These are phyloP conservation scores for Gossypium schwendimanii DNA, from an alignment of 441 rosid genomes.

Conservation along the genomic window DNA sequence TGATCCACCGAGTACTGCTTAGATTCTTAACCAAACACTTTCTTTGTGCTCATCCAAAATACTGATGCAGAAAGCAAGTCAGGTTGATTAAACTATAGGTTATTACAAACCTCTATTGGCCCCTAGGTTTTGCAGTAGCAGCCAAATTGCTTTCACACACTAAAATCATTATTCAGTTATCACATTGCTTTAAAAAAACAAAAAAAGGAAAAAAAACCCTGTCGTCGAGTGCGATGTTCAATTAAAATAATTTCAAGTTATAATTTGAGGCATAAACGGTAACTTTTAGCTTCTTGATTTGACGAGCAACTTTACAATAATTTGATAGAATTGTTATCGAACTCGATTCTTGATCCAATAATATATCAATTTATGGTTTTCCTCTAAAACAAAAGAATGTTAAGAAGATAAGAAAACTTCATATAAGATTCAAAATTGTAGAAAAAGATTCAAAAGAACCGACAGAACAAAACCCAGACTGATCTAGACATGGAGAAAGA, in stretches of 20 bases:
- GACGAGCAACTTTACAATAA: background rate
- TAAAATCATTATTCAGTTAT: background rate
- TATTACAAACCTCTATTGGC: background rate
- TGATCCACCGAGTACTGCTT: background rate
- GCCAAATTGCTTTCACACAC: slow-evolving; percentile 2
- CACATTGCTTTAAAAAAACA: background rate
- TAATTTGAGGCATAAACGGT: background rate
- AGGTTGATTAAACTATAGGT: background rate
- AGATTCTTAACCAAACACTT: background rate
- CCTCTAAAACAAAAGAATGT: background rate
- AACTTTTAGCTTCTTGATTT: background rate
- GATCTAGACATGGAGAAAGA: background rate
- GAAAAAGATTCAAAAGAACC: background rate
- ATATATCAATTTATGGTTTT: background rate
- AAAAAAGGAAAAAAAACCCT: background rate
- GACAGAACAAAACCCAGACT: background rate
- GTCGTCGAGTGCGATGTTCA: background rate
- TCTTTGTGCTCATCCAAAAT: background rate
- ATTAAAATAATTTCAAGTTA: background rate
- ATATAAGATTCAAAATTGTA: background rate
- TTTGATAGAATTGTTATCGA: background rate
- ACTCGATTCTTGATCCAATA: background rate
- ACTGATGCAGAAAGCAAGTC: background rate
- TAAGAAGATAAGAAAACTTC: background rate
- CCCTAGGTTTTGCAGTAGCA: background rate